A percentile compares a stretch with the other conserved stretches of the same genome.
Conservation (phyloP, 495 filamentous ascomycete species). For the Penicillium lagena region DNA sequence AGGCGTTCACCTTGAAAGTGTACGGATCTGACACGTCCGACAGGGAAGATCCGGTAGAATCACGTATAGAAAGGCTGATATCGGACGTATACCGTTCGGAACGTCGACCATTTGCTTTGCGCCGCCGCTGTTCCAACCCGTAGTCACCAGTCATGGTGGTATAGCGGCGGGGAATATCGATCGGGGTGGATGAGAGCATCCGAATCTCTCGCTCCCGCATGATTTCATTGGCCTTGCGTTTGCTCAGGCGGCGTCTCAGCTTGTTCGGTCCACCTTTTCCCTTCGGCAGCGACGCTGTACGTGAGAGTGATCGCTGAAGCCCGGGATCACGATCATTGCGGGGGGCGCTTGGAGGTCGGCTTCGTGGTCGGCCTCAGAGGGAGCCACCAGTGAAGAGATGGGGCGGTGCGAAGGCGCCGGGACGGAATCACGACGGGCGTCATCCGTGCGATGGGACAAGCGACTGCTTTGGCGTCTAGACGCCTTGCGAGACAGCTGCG, state of each 20-base stretch:
- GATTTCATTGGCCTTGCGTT: slow-evolving; percentile 66
- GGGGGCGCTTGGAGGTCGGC: neutral
- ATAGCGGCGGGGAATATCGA: slow-evolving; percentile 56
- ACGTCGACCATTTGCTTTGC: slow-evolving; percentile 50
- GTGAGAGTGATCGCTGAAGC: slow-evolving; percentile 27
- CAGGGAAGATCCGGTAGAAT: slow-evolving; percentile 66
- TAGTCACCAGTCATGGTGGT: slow-evolving; percentile 37
- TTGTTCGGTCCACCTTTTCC: slow-evolving; percentile 47
- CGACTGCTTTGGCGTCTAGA: slow-evolving; percentile 36
- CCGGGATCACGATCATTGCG: neutral
- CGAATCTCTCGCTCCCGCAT: slow-evolving; percentile 79
- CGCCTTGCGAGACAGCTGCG: slow-evolving; percentile 31
- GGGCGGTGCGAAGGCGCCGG: slow-evolving; percentile 23
- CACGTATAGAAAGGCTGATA: slow-evolving; percentile 62
- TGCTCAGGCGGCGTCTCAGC: slow-evolving; percentile 67
- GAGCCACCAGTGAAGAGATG: slow-evolving; percentile 13
- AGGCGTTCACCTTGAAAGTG: slow-evolving; percentile 66
- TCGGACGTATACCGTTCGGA: slow-evolving; percentile 61
- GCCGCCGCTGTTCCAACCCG: slow-evolving; percentile 54
- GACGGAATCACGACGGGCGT: slow-evolving; percentile 20
- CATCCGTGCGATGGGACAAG: slow-evolving; percentile 24
- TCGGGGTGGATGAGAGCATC: slow-evolving; percentile 63
- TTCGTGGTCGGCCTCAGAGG: slow-evolving; percentile 9
- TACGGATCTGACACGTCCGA: slow-evolving; percentile 64
- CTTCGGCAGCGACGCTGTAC: slow-evolving; percentile 59